These are phyloP conservation scores for Torrubiellomyces zombiae DNA, from an alignment of 2,329 filamentous ascomycete species.

Conservation along the genomic window DNA sequence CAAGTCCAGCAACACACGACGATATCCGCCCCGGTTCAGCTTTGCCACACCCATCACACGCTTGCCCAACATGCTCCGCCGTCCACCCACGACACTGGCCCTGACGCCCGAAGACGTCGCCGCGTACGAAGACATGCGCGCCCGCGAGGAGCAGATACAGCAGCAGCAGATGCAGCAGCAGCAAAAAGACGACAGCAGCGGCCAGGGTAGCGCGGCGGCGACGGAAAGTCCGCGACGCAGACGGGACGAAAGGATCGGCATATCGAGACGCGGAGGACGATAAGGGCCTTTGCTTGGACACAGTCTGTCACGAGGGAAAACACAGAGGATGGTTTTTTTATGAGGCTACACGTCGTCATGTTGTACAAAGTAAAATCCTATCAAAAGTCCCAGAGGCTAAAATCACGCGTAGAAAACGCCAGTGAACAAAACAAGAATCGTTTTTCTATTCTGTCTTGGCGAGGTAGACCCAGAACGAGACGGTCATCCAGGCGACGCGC, in stretches of 20 bases:
- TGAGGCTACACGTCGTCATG: too few relatives aligned
- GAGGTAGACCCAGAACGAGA: slow-evolving; percentile 50
- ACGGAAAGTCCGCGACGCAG: slow-evolving; percentile 9
- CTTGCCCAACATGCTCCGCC: slow-evolving; percentile 40
- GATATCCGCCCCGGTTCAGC: too few relatives aligned
- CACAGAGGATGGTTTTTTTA: too few relatives aligned
- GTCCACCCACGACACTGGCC: slow-evolving; percentile 48
- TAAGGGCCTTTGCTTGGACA: too few relatives aligned
- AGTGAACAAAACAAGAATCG: too few relatives aligned
- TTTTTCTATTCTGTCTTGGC: slow-evolving; percentile 45
- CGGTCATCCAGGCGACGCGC: slow-evolving; percentile 45
- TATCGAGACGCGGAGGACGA: slow-evolving; percentile 10
- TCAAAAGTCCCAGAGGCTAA: too few relatives aligned
- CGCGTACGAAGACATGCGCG: slow-evolving; percentile 48
- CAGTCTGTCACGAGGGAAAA: too few relatives aligned
- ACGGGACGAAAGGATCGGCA: slow-evolving; percentile 23
- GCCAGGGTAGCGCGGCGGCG: slow-evolving; percentile 3
- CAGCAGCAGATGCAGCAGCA: slow-evolving; percentile 10
- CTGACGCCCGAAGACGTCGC: slow-evolving; percentile 56
- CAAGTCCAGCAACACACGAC: too few relatives aligned
- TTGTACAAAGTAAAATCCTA: too few relatives aligned
- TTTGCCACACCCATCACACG: slow-evolving; percentile 1
- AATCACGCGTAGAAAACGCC: too few relatives aligned
- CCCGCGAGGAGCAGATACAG: slow-evolving; percentile 20
- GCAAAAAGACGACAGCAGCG: slow-evolving; percentile 7